Evolutionary conservation across 352 stramenopile species (phyloP).

Genomic region (Phytophthora quininea): DNA sequence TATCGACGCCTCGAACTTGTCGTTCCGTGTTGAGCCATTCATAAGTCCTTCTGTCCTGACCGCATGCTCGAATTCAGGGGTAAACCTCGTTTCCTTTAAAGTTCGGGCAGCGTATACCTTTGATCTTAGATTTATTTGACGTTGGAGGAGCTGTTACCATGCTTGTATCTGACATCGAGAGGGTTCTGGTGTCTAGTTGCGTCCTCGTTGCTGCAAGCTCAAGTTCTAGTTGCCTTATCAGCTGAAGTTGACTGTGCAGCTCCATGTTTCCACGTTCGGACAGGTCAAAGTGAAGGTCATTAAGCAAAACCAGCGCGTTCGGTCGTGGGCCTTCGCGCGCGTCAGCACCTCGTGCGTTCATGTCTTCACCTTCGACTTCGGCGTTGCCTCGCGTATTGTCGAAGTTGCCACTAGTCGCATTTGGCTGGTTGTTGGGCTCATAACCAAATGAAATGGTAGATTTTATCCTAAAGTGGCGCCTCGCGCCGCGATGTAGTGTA

Average conservation of each 20-base stretch:
- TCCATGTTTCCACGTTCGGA: neutral
- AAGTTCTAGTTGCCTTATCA: neutral
- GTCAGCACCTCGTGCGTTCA: constrained; percentile 3
- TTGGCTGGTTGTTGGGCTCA: constrained; percentile 1
- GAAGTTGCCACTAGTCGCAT: neutral
- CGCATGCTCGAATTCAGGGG: constrained; percentile 12
- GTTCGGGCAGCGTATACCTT: constrained; percentile 6
- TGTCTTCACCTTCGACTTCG: neutral
- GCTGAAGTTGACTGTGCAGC: constrained; percentile 4
- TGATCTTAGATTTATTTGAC: constrained; percentile 11
- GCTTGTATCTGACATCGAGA: constrained; percentile 8
- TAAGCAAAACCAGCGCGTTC: neutral
- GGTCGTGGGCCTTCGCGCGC: neutral
- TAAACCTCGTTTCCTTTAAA: constrained; percentile 12
- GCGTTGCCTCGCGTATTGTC: constrained; percentile 3
- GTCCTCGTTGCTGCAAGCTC: constrained; percentile 3
- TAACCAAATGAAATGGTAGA: neutral
- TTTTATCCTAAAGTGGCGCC: neutral
- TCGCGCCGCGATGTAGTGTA: neutral
- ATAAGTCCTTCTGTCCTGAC: constrained; percentile 3
- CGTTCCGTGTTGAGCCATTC: constrained; percentile 8
- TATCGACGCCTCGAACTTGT: constrained; percentile 12
- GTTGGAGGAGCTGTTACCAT: constrained; percentile 1
- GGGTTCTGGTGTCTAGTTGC: neutral
- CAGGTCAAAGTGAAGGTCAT: constrained; percentile 4